Evolutionary conservation across 768 basidiomycete genomes (phyloP), one percentile per base, ranked within the genome.

Genomic region (Paxillus ammoniavirescens): DNA sequence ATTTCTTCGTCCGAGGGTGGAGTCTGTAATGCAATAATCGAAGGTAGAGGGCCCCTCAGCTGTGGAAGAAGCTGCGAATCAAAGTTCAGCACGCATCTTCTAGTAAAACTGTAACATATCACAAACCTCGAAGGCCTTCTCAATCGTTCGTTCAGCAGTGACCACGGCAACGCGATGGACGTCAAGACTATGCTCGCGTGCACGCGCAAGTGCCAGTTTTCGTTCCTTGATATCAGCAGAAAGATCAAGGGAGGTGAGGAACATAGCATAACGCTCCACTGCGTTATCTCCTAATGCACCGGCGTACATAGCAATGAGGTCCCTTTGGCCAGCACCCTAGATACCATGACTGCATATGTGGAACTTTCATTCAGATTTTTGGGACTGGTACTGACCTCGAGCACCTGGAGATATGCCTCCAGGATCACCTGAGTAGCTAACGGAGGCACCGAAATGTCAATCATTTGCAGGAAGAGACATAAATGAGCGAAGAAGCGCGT

Each of bases 401-500:
- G 81, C 3, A 94, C 88, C 55, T 83, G 82, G 5, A 98, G 80
- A 65, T 98, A 99, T 0, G 89, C 83, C 64, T 96, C 90, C 26
- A 98, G 73, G 48, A 99, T 91, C 30, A 80, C 72, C 64, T 96
- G 92, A 0, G 83, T 86, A 0, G 91, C 83, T 12, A 83, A 69
- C 2, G 87, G 83, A 0, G 94, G 89, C 0, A 92, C 81, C 0
- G 82, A 67, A 35, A 87, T 72, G 47, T 88, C 87, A 35, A 97
- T 89, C 72, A 93, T 82, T 57, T 89, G 85, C 4, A 97, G 77
- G 72, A 87, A 93, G 30, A 98, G 83, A 58, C 92, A 92, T 21
- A 98, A 74, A 65, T 99, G 96, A 0, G 94, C 89, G 63, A 96
- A 97, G 74, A 98, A 99, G 4, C 94, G 86, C 42, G 82, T 84